These are phyloP conservation scores for Starmerella tilneyi DNA, from an alignment of 805 yeast genomes.

Conservation along the genomic window DNA sequence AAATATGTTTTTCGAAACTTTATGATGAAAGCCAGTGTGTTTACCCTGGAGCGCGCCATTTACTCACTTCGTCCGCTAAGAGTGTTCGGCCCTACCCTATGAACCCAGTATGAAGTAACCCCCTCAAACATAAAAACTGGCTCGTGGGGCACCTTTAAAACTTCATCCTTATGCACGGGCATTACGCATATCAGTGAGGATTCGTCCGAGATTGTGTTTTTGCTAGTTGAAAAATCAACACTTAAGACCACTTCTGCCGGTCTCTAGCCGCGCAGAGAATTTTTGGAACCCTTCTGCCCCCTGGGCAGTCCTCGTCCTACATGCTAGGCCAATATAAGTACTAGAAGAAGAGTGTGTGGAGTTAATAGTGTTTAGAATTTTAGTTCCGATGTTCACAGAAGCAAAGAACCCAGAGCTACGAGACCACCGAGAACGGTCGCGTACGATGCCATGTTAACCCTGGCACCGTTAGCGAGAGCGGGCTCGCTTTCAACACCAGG, in stretches of 20 bases:
- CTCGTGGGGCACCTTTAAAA: constrained; percentile 23
- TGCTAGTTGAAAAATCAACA: constrained; percentile 99
- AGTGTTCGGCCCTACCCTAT: too few relatives aligned
- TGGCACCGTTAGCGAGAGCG: constrained; percentile 12
- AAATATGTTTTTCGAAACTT: neutral
- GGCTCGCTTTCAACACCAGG: constrained; percentile 1
- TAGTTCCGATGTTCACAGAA: neutral
- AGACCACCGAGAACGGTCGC: constrained; percentile 3
- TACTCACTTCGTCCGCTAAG: too few relatives aligned
- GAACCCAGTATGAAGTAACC: too few relatives aligned
- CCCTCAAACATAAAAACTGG: too few relatives aligned
- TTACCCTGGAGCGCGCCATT: too few relatives aligned
- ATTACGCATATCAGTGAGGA: constrained; percentile 99
- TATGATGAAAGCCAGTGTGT: too few relatives aligned
- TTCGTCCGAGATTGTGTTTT: constrained; percentile 99
- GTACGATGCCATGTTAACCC: neutral
- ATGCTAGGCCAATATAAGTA: too few relatives aligned
- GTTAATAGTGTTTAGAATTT: too few relatives aligned
- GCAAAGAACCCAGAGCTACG: constrained; percentile 1
- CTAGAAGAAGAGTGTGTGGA: too few relatives aligned
- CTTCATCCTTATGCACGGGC: constrained; percentile 99
- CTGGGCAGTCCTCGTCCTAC: too few relatives aligned
- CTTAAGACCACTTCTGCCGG: constrained; percentile 54
- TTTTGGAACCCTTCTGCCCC: constrained; percentile 26
- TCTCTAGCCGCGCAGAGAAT: constrained; percentile 23